Base-by-base conservation (phyloP, 805 yeast species). In the Lipomyces spencermartinsiae region DNA sequence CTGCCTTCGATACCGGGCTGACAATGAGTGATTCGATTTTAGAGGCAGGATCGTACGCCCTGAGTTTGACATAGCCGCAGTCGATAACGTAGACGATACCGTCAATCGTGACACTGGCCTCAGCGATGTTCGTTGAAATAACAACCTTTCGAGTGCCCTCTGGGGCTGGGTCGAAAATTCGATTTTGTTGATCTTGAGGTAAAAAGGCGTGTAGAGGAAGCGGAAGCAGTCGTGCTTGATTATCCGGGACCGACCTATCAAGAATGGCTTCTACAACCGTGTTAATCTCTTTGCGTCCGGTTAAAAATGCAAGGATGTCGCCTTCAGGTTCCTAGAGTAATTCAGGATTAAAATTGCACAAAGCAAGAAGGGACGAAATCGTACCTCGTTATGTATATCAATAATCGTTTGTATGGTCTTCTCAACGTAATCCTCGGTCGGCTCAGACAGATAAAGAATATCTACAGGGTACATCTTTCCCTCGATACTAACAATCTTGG, bases 211-310 rank as follows among this genome's bases (percentile, higher is more conserved):
- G 91, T 54, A 91, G 87, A 1, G 97, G 95, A 63, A 86, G 79
- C 4, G 92, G 83, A 59, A 90, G 78, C 60, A 90, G 78, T 4
- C 43, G 61, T 88, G 90, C 0, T 80, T 82, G 0, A 84, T 81
- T 0, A 82, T 83, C 83, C 0, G 90, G 88, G 0, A 92, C 84
- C 19, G 61, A 14, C 57, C 84, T 84, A 65, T 80, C 83, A 65
- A 90, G 76, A 0, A 87, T n/a, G 22, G 39, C 64, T 78, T 16
- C 83, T 78, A 5, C 85, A 0, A 91, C 85, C 2, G 85, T 83
- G 73, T 90, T 93, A 64, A 92, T 90, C 76, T 92, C 97, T 75
- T 91, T 96, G 75, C 91, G 92, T 61, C 97, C 97, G 0, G 97
- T 91, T 90, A 92, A 87, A 75, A 92, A 92, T 4, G 90, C 89